Percentiles rank a stretch among this genome's conserved stretches.
These are phyloP conservation scores for Raphanus raphanistrum DNA, from an alignment of 345 rosid species.

Conservation along the genomic window DNA sequence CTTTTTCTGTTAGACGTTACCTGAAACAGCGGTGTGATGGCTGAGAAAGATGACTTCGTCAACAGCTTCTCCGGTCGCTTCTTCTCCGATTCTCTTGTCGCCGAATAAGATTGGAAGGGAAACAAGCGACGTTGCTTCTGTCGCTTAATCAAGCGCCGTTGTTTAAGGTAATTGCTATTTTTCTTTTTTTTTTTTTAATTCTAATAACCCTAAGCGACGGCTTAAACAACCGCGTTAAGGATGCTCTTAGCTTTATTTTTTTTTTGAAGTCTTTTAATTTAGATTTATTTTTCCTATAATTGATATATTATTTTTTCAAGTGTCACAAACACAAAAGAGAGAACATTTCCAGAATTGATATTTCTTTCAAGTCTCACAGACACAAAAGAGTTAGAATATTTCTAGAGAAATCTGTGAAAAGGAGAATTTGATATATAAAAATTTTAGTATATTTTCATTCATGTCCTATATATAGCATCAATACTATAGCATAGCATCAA, in stretches of 20 bases:
- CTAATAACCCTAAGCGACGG: too few relatives aligned
- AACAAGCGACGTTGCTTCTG: too few relatives aligned
- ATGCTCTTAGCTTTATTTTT: not conserved
- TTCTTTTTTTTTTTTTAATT: too few relatives aligned
- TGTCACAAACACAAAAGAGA: constrained; percentile 30
- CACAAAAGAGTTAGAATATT: constrained; percentile 22
- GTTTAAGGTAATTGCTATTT: too few relatives aligned
- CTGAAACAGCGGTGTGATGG: too few relatives aligned
- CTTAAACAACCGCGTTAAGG: too few relatives aligned
- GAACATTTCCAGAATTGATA: not conserved
- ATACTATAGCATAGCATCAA: not conserved
- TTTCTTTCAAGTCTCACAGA: constrained; percentile 36
- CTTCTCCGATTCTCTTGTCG: too few relatives aligned
- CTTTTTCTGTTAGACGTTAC: too few relatives aligned
- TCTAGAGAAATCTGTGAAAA: not conserved
- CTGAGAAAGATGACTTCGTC: too few relatives aligned
- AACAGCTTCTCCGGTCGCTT: too few relatives aligned
- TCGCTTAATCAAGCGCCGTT: too few relatives aligned
- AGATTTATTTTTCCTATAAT: not conserved
- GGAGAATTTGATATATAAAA: not conserved
- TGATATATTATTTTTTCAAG: constrained; percentile 23
- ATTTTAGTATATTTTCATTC: constrained; percentile 15
- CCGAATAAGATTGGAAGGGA: too few relatives aligned
- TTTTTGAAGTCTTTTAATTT: not conserved
- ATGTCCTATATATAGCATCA: not conserved